Conservation (phyloP, 139 green algal genomes). For the Cymbomonas tetramitiformis region DNA sequence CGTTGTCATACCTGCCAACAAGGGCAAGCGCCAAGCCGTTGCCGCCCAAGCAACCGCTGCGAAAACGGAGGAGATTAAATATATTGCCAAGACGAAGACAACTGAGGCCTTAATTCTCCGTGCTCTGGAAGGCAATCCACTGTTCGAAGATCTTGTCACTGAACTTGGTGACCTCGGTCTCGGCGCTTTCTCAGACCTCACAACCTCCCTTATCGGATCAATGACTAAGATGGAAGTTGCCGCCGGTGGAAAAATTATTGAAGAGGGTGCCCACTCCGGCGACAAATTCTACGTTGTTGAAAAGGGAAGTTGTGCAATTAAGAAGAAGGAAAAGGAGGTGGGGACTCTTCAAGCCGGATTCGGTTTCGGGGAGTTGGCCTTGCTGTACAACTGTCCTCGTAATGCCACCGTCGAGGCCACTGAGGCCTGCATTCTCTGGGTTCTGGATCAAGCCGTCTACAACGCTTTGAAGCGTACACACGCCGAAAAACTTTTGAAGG, state of each 20-base stretch:
- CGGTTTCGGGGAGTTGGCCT: conserved; percentile 82
- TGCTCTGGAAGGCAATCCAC: no score
- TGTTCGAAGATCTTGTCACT: no score
- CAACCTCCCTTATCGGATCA: no score
- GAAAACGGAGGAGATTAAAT: no score
- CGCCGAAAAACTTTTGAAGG: conserved; percentile 29
- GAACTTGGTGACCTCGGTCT: no score
- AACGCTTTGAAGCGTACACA: conserved; percentile 55
- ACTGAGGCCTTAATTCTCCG: no score
- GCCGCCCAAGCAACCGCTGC: no score
- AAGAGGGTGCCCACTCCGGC: conserved; percentile 35
- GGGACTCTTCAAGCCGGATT: conserved; percentile 15
- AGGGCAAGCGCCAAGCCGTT: no score
- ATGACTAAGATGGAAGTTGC: conserved; percentile 41
- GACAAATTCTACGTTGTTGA: conserved; percentile 40
- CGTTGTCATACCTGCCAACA: no score
- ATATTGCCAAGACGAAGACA: no score
- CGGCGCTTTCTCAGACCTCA: no score
- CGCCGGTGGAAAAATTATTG: conserved; percentile 52
- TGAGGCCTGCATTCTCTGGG: conserved; percentile 48
- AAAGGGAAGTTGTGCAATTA: conserved; percentile 36
- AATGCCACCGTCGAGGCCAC: conserved; percentile 68
- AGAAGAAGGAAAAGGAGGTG: conserved; percentile 11
- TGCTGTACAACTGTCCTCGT: conserved; percentile 73
- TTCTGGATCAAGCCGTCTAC: conserved; percentile 70